A percentile compares a stretch with the other conserved stretches of the same genome.
Evolutionary conservation across 2,329 filamentous ascomycete genomes (phyloP).

Genomic region (Fusarium bulbicola): DNA sequence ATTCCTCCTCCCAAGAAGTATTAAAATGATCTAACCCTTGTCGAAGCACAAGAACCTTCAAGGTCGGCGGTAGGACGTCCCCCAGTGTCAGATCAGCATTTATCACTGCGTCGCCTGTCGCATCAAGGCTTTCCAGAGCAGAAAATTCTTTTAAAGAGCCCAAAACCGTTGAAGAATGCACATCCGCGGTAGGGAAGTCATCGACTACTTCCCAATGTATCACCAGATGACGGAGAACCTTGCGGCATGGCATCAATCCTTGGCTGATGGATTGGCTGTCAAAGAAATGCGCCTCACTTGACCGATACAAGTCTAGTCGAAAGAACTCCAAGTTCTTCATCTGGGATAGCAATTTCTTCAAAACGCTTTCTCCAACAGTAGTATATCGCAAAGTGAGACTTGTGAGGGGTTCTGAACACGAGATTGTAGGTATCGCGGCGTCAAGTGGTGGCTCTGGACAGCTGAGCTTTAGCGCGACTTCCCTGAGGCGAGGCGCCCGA

Average conservation of each 20-base stretch:
- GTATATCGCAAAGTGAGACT: not conserved
- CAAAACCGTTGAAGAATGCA: rapidly evolving
- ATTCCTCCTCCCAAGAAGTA: not conserved
- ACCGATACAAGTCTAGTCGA: not conserved
- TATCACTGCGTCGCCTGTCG: not conserved
- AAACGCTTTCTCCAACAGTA: not conserved
- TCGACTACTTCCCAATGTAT: not conserved
- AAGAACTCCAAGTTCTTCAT: not conserved
- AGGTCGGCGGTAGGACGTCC: not conserved
- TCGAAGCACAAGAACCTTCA: not conserved
- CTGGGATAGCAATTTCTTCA: not conserved
- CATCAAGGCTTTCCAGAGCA: not conserved
- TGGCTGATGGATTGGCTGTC: not conserved
- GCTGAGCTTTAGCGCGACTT: not conserved
- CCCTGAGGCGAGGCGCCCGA: not conserved
- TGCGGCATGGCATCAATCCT: not conserved
- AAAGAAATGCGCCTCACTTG: not conserved
- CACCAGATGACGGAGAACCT: not conserved
- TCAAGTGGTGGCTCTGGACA: not conserved
- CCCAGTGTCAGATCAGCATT: not conserved
- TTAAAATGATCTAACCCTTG: not conserved
- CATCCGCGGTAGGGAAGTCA: not conserved
- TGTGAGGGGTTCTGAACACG: not conserved
- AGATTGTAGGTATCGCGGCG: not conserved
- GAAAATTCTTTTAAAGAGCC: rapidly evolving